Evolutionary conservation across 495 filamentous ascomycete genomes (phyloP).

Genomic region (Hyaloscypha finlandica): DNA sequence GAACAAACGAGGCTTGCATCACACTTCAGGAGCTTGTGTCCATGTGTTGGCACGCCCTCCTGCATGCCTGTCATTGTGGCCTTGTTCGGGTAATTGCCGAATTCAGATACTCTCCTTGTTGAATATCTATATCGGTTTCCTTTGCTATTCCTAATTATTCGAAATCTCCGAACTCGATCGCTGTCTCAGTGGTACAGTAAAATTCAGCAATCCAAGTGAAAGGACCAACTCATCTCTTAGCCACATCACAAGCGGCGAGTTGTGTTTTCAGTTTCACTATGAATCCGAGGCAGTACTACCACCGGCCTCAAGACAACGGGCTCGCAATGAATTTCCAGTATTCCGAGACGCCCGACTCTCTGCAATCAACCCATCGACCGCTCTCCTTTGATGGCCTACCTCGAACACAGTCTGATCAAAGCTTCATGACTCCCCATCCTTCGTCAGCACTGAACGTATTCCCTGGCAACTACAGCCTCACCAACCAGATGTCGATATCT

Average conservation of each 20-base stretch:
- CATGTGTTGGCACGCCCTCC: conserved; percentile 32
- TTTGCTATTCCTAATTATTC: conserved; percentile 29
- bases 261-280: conserved; percentile 23
- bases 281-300: conserved; percentile 26
- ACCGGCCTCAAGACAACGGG: conserved; percentile 18
- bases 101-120: conserved; percentile 14
- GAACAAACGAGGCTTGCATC: conserved; percentile 31
- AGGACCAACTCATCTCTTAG: conserved; percentile 21
- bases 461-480: conserved; percentile 15
- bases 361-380: conserved; percentile 19
- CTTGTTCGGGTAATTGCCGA: conserved; percentile 20
- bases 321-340: conserved; percentile 26
- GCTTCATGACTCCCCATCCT: conserved; percentile 18
- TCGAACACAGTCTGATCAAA: conserved; percentile 21
- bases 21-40: conserved; percentile 31
- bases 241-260: conserved; percentile 20
- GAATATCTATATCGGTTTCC: conserved; percentile 34
- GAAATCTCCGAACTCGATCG: conserved; percentile 23
- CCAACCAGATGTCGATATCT: conserved; percentile 21
- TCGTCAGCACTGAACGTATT: conserved; percentile 4
- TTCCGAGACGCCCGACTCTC: conserved; percentile 9
- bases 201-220: conserved; percentile 27
- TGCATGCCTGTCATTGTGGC: conserved; percentile 28
- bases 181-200: conserved; percentile 22
- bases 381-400: conserved; percentile 27